Conservation (phyloP, 2,329 filamentous ascomycete species). For the Trichoderma gracile region DNA sequence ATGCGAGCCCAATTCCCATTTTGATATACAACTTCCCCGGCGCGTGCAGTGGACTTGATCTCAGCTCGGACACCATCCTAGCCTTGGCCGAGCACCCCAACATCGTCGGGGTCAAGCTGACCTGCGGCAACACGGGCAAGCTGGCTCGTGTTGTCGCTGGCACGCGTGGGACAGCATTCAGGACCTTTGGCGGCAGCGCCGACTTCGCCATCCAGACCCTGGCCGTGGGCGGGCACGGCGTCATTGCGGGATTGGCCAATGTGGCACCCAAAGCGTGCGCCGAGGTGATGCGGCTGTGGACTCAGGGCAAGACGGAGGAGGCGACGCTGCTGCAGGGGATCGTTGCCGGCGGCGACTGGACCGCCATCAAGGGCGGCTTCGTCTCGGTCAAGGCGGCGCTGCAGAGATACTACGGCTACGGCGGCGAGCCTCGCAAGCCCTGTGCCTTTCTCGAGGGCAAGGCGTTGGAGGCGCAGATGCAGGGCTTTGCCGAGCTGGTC, state of each 20-base stretch:
- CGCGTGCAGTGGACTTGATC: constrained; percentile 57
- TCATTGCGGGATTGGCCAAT: constrained; percentile 72
- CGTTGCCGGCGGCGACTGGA: constrained; percentile 68
- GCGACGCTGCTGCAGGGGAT: constrained; percentile 64
- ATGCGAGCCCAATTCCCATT: constrained; percentile 57
- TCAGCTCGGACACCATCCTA: constrained; percentile 58
- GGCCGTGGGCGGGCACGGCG: constrained; percentile 68
- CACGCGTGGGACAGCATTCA: constrained; percentile 50
- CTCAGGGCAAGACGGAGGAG: constrained; percentile 57
- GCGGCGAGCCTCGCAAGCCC: constrained; percentile 59
- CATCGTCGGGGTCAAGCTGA: constrained; percentile 64
- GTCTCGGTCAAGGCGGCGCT: constrained; percentile 68
- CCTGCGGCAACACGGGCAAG: constrained; percentile 65
- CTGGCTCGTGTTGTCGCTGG: constrained; percentile 52
- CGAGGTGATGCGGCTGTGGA: constrained; percentile 60
- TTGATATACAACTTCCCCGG: constrained; percentile 66
- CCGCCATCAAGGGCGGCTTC: constrained; percentile 67
- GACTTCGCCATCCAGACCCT: constrained; percentile 73
- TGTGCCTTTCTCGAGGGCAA: constrained; percentile 35
- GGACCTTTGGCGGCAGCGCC: constrained; percentile 70
- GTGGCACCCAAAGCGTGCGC: constrained; percentile 66
- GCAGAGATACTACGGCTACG: constrained; percentile 62
- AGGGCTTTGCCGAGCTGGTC: constrained; percentile 30
- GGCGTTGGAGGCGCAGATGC: constrained; percentile 31
- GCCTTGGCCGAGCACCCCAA: constrained; percentile 55